Evolutionary conservation across 495 filamentous ascomycete genomes (phyloP).

Genomic region (Xylaria nigripes): DNA sequence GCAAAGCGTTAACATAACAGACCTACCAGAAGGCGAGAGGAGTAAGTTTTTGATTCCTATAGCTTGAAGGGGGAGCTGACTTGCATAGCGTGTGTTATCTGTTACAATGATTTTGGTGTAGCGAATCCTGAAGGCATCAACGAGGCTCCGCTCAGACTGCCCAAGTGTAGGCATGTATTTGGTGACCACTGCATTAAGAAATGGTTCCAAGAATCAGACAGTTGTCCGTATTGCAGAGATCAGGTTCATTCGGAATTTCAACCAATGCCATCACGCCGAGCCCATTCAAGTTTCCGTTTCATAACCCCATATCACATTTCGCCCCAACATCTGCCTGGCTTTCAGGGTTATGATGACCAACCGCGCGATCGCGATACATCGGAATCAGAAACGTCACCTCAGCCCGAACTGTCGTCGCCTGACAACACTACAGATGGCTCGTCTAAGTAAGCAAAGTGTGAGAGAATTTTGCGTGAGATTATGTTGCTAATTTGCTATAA

Average conservation of each 20-base stretch:
- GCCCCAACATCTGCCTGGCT: constrained; percentile 9
- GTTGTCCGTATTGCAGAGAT: constrained; percentile 50
- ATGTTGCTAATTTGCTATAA: not conserved
- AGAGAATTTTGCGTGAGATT: no score
- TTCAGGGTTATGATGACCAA: not conserved
- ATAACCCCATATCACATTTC: constrained; percentile 16
- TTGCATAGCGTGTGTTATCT: constrained; percentile 44
- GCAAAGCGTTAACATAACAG: constrained; percentile 33
- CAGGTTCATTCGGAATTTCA: constrained; percentile 44
- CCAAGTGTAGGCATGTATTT: constrained; percentile 52
- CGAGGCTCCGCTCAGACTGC: constrained; percentile 44
- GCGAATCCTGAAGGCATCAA: constrained; percentile 43
- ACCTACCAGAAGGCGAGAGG: constrained; percentile 36
- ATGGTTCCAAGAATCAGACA: constrained; percentile 52
- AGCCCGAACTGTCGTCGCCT: not conserved
- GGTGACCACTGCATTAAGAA: constrained; percentile 53
- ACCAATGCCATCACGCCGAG: constrained; percentile 9
- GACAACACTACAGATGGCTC: not conserved
- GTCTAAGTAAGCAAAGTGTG: not conserved
- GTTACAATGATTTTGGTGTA: constrained; percentile 49
- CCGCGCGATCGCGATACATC: constrained; percentile 4
- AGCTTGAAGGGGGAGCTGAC: not conserved
- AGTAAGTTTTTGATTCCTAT: constrained; percentile 31
- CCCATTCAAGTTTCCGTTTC: constrained; percentile 16
- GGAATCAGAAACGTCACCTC: not conserved